Evolutionary conservation across 2,329 filamentous ascomycete species (phyloP).

Genomic region (Botrytis fabae): DNA sequence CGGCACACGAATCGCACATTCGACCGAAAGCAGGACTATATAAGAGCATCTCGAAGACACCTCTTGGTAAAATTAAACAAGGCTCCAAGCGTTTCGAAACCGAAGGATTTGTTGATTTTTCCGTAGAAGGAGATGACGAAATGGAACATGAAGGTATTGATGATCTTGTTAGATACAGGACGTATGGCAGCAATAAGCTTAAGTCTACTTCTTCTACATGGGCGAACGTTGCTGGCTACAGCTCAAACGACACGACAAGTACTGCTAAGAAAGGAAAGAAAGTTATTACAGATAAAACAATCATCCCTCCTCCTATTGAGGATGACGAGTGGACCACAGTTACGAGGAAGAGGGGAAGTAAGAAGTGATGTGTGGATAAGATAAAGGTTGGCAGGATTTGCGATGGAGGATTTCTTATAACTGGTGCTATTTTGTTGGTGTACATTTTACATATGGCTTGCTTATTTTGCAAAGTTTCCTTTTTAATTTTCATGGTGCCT

Average conservation of each 20-base stretch:
- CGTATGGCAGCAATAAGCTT: not conserved
- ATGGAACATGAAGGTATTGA: conserved; percentile 8
- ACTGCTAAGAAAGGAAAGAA: not conserved
- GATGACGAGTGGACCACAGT: conserved; percentile 15
- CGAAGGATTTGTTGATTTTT: not conserved
- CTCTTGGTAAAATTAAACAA: not conserved
- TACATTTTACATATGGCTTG: not conserved
- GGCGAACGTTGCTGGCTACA: not conserved
- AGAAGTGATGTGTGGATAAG: not conserved
- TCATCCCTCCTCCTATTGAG: not conserved
- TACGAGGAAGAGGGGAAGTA: conserved; percentile 21
- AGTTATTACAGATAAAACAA: not conserved
- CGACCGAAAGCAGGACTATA: not conserved
- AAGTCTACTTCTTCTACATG: not conserved
- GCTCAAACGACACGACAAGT: not conserved
- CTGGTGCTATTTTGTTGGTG: not conserved
- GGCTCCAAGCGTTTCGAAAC: not conserved
- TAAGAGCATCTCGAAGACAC: not conserved
- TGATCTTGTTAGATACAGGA: conserved; percentile 4
- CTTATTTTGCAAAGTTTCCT: not conserved
- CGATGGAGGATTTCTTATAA: not conserved
- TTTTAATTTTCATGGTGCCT: not conserved
- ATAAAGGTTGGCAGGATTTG: not conserved
- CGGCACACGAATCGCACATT: not conserved
- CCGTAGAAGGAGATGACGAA: not conserved